phyloP scores from a whole-genome alignment of 768 basidiomycete genomes.

The Mycena amicta region DNA sequence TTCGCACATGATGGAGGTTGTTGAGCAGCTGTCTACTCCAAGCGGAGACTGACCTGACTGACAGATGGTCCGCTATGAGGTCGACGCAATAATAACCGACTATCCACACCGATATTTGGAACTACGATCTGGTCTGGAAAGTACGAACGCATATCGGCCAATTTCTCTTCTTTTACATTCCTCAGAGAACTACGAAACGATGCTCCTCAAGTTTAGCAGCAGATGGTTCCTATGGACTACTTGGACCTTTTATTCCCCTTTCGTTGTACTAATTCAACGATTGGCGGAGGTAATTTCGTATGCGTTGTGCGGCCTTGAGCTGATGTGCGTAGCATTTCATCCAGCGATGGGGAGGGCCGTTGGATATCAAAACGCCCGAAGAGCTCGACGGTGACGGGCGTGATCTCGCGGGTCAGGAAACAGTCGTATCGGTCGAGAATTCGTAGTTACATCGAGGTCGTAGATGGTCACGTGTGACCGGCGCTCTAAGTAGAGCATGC shows the following conservation, averaged over 20 bases:
- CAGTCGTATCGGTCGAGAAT: too few relatives aligned
- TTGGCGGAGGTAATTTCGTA: constrained; percentile 21
- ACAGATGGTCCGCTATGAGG: constrained; percentile 56
- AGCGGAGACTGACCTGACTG: background rate
- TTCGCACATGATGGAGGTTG: constrained; percentile 62
- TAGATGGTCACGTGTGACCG: background rate
- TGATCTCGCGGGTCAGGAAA: too few relatives aligned
- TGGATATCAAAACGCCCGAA: background rate
- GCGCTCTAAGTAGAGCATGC: background rate
- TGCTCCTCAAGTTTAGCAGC: constrained; percentile 36
- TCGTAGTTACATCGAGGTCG: background rate
- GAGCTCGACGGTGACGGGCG: too few relatives aligned
- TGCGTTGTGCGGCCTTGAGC: background rate
- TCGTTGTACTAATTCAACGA: constrained; percentile 21
- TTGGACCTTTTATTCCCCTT: constrained; percentile 41
- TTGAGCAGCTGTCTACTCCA: constrained; percentile 17
- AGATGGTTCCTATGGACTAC: constrained; percentile 52
- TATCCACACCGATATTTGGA: constrained; percentile 46
- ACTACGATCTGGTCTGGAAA: constrained; percentile 39
- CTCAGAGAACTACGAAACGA: constrained; percentile 46
- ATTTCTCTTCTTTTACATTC: background rate
- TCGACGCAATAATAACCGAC: constrained; percentile 57
- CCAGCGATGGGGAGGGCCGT: background rate
- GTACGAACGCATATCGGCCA: constrained; percentile 28
- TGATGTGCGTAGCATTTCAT: background rate